These are phyloP conservation scores for Aspergillus asperescens DNA, from an alignment of 495 filamentous ascomycete genomes.

Conservation along the genomic window DNA sequence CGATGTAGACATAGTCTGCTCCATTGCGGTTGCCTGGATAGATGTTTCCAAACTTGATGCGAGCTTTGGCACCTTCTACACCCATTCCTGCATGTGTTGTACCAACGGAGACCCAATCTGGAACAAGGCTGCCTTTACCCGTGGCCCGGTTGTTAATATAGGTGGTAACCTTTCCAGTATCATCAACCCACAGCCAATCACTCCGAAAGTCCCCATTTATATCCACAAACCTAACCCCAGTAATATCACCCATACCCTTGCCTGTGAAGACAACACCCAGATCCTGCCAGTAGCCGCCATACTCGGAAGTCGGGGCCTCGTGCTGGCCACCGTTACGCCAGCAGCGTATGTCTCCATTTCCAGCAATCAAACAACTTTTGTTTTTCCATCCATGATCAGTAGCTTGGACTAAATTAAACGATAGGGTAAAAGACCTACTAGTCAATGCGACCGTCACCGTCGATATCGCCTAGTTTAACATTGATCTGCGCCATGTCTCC, in stretches of 20 bases:
- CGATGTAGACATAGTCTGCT: slow-evolving; percentile 4
- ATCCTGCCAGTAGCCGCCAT: slow-evolving; percentile 24
- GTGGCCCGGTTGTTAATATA: neutral
- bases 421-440: too few relatives aligned
- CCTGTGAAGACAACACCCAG: slow-evolving; percentile 13
- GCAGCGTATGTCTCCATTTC: neutral
- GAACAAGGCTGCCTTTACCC: neutral
- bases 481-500: neutral
- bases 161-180: neutral
- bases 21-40: neutral
- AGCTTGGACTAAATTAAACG: too few relatives aligned
- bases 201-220: slow-evolving; percentile 29
- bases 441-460: neutral
- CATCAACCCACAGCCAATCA: neutral
- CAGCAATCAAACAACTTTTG: neutral
- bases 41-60: neutral
- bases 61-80: neutral
- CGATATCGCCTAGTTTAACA: slow-evolving; percentile 1
- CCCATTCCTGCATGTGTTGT: slow-evolving; percentile 2
- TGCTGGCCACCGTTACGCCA: neutral
- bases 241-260: slow-evolving; percentile 20
- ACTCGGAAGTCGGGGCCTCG: neutral
- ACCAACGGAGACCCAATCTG: neutral
- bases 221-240: slow-evolving; percentile 24
- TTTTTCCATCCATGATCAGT: too few relatives aligned